phyloP scores from a whole-genome alignment of 2,329 filamentous ascomycete species.

The Fusarium sororula region DNA sequence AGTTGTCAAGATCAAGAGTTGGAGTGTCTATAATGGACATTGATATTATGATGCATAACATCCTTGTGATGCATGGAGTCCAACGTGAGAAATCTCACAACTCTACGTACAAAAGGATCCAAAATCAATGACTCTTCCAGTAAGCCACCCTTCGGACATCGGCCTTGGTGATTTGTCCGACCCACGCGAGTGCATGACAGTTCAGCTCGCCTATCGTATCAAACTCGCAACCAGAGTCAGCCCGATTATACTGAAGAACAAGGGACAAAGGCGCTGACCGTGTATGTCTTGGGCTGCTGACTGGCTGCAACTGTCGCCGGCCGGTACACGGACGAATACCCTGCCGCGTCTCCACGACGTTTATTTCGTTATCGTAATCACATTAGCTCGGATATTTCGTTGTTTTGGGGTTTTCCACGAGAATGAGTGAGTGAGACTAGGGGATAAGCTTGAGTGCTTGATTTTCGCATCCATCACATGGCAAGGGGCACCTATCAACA shows the following conservation, averaged over 20 bases:
- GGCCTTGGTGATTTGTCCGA: constrained; percentile 41
- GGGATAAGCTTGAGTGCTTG: not conserved
- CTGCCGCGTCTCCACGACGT: constrained; percentile 7
- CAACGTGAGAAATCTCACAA: not conserved
- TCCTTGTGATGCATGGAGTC: not conserved
- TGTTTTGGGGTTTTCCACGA: not conserved
- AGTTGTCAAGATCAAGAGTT: not conserved
- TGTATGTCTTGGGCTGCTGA: constrained; percentile 18
- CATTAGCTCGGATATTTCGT: constrained; percentile 1
- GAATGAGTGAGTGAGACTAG: not conserved
- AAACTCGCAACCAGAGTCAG: constrained; percentile 3
- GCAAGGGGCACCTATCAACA: not conserved
- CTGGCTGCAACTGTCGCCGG: constrained; percentile 7
- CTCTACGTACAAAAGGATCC: not conserved
- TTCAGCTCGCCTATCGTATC: constrained; percentile 15
- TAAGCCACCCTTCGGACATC: constrained; percentile 42
- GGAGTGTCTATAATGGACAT: not conserved
- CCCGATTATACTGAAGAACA: constrained; percentile 7
- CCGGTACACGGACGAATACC: constrained; percentile 27
- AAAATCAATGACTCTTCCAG: constrained; percentile 29
- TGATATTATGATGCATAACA: not conserved
- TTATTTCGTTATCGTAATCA: not conserved
- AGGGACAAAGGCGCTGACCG: constrained; percentile 9
- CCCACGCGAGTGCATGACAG: constrained; percentile 15
- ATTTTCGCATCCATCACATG: not conserved